phyloP scores from a whole-genome alignment of 2,329 filamentous ascomycete genomes.

The Pseudogymnoascus sp. region DNA sequence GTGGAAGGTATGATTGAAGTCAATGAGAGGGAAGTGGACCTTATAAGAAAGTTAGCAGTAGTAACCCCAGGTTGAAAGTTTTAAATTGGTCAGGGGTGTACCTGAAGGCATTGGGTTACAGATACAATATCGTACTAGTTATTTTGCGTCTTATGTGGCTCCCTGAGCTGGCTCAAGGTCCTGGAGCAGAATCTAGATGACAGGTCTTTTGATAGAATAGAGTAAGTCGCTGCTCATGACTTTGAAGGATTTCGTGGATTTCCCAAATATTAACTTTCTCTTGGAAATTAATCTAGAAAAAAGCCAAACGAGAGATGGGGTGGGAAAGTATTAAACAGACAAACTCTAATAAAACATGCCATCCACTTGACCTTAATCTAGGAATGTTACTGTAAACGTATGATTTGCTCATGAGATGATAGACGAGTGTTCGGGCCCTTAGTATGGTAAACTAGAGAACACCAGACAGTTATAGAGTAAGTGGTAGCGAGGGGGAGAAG shows the following conservation, averaged over 20 bases:
- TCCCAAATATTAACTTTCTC: neutral
- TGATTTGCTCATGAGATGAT: neutral
- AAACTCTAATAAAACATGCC: neutral
- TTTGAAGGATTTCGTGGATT: neutral
- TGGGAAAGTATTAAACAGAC: neutral
- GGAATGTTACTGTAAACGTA: neutral
- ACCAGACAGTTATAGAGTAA: no score
- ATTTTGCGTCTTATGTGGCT: neutral
- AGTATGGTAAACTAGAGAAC: neutral
- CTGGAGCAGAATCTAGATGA: neutral
- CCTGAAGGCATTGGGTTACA: neutral
- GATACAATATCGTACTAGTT: neutral
- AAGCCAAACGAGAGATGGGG: neutral
- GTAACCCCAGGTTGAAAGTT: neutral
- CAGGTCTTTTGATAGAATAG: neutral
- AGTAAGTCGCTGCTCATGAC: neutral
- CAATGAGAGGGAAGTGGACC: neutral
- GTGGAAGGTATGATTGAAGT: neutral
- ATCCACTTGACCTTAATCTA: neutral
- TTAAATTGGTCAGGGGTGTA: neutral
- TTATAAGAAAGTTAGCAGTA: neutral
- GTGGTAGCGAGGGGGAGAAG: no score
- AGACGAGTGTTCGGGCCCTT: neutral
- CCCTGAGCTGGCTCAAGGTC: neutral
- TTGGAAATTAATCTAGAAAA: neutral